Evolutionary conservation across 23 red algal species (phyloP).

Genomic region (Cyanidiococcus yangmingshanensis): DNA sequence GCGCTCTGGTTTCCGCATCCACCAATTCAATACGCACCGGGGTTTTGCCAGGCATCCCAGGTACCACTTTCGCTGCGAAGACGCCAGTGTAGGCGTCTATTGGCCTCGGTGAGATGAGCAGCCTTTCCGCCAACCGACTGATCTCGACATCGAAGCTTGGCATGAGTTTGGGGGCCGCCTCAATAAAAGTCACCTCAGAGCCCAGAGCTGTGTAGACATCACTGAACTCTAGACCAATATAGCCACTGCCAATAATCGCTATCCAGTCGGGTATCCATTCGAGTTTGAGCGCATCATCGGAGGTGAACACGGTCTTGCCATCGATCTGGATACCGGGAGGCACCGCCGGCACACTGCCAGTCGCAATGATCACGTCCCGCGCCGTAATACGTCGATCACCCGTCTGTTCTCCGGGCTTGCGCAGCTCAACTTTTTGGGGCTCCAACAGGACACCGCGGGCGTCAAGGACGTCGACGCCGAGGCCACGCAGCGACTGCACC

Average conservation of each 20-base stretch:
- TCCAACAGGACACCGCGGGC: constrained; percentile 38
- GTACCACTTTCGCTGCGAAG: constrained; percentile 84
- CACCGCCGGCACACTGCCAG: constrained; percentile 79
- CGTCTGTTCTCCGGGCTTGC: constrained; percentile 30
- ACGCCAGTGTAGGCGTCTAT: constrained; percentile 91
- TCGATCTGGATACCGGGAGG: constrained; percentile 83
- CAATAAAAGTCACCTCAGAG: constrained; percentile 94
- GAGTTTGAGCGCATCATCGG: constrained; percentile 86
- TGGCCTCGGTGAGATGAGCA: constrained; percentile 68
- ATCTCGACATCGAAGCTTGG: constrained; percentile 96
- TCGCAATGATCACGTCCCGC: constrained; percentile 77
- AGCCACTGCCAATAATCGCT: constrained; percentile 91
- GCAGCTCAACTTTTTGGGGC: constrained; percentile 31
- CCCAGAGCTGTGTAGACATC: constrained; percentile 97
- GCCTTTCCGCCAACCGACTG: constrained; percentile 60
- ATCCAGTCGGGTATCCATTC: constrained; percentile 97
- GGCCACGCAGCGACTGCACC: constrained; percentile 54
- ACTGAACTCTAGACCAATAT: constrained; percentile 96
- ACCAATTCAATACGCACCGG: constrained; percentile 85
- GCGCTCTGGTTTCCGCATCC: constrained; percentile 52
- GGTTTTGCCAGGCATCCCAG: constrained; percentile 49
- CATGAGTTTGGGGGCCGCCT: constrained; percentile 95
- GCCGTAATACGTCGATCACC: constrained; percentile 32
- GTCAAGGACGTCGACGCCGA: constrained; percentile 66
- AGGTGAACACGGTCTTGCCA: constrained; percentile 88